Evolutionary conservation across 164 flowering plant species (phyloP).

Genomic region (Umbellularia californica): DNA sequence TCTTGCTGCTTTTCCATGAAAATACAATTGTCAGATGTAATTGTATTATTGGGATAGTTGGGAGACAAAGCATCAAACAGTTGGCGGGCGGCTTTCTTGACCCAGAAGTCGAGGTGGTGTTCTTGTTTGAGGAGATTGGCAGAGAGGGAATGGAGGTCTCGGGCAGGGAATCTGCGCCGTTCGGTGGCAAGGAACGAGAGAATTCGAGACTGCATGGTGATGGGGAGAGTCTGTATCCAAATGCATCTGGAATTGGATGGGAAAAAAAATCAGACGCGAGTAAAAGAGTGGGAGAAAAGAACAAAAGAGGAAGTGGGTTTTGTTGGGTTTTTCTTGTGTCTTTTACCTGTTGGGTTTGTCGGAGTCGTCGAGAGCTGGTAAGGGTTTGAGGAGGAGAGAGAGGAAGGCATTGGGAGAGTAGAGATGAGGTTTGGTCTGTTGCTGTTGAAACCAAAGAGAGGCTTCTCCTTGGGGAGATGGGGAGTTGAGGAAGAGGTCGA

Average conservation of each 20-base stretch:
- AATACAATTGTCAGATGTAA: not conserved
- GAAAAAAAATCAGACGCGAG: not conserved
- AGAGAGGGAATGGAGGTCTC: conserved; percentile 41
- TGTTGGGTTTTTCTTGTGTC: not conserved
- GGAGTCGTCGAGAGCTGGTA: not conserved
- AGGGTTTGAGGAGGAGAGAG: conserved; percentile 47
- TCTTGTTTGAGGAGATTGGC: conserved; percentile 28
- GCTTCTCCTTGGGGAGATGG: conserved; percentile 64
- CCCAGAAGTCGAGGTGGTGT: conserved; percentile 54
- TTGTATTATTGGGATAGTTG: not conserved
- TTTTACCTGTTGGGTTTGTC: not conserved
- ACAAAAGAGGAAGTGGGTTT: not conserved
- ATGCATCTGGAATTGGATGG: conserved; percentile 31
- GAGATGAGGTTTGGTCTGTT: conserved; percentile 31
- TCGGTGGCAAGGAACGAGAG: conserved; percentile 59
- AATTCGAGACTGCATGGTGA: conserved; percentile 49
- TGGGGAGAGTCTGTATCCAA: conserved; percentile 67
- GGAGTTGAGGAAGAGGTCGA: conserved; percentile 62
- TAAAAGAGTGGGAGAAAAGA: not conserved
- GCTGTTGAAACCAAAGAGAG: conserved; percentile 52
- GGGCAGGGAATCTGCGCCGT: conserved; percentile 31
- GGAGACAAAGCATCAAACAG: conserved; percentile 53
- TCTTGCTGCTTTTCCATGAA: not conserved
- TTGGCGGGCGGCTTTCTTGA: conserved; percentile 53
- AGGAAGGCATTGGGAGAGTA: conserved; percentile 40